Evolutionary conservation across 148 eudicot genomes (phyloP), one percentile per base, ranked within the genome.

Genomic region (Chenopodium formosanum): DNA sequence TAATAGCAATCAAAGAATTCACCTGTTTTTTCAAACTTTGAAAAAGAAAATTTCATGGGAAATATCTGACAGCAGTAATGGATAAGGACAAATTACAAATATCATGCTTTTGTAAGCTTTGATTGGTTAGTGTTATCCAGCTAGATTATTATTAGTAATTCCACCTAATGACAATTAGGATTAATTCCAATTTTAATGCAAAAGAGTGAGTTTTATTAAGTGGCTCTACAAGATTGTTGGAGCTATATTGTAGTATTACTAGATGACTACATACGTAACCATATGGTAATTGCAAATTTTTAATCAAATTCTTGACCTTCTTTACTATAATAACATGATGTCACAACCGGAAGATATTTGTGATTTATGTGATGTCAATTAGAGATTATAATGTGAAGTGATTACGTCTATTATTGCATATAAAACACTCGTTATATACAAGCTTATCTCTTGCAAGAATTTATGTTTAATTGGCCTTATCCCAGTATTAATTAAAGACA

Each of bases 61-160:
- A 77, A 34, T 80, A 80, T 80, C 76, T 58, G 66, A 71, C 50
- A 79, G 29, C n/a, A 23, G 32, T 23, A 64, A 32, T 50, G 74
- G 83, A 81, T 64, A 74, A 74, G 83, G 77, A 81, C 78, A 81
- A 81, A 72, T 46, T 53, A 32, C 37, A 14, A 40, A 40, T 46
- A 64, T 64, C 72, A 81, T 74, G 73, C 48, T 48, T 58, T 4
- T 56, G 20, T 79, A 53, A 79, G 52, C 74, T 32, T 74, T 65
- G 47, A 75, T 74, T 74, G 50, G 23, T 22, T 10, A 48, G 72
- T 74, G 78, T 63, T 16, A 20, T 74, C 70, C 78, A 80, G 72
- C 83, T 56, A 56, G 6, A 2, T 56, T 14, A 12, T 56, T 14
- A 50, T 50, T 73, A 73, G 20, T 63, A 73, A 48, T 80, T 80